A percentile compares a stretch with the other conserved stretches of the same genome.
Evolutionary conservation across 2,329 filamentous ascomycete genomes (phyloP).

Genomic region (Alternaria novae-zelandiae): DNA sequence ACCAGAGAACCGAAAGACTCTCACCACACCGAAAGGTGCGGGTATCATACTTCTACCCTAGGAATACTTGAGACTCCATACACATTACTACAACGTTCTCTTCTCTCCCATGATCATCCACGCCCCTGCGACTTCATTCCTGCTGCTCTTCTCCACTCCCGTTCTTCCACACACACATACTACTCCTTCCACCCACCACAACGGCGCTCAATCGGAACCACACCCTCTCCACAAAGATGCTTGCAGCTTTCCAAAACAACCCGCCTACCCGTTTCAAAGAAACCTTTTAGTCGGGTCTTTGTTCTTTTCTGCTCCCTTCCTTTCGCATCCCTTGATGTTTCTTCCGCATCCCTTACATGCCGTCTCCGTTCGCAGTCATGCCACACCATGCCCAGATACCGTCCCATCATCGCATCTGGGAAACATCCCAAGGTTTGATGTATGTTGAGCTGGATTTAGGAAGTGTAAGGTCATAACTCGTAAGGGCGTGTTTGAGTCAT

Average conservation of each 20-base stretch:
- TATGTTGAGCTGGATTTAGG: not conserved
- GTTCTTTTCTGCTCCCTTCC: not conserved
- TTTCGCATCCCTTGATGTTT: not conserved
- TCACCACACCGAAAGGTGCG: not conserved
- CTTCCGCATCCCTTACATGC: not conserved
- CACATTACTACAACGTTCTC: not conserved
- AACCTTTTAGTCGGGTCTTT: not conserved
- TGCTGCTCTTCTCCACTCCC: not conserved
- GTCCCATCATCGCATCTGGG: too few relatives aligned
- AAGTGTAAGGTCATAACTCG: not conserved
- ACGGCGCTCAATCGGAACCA: not conserved
- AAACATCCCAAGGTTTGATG: not conserved
- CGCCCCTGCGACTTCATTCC: not conserved
- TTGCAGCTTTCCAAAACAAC: not conserved
- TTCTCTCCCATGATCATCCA: not conserved
- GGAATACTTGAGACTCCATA: accelerated
- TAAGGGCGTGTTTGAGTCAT: not conserved
- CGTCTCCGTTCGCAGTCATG: not conserved
- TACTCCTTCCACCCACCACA: not conserved
- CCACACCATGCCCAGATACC: not conserved
- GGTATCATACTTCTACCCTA: not conserved
- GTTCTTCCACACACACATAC: not conserved
- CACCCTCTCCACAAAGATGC: not conserved
- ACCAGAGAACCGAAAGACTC: not conserved
- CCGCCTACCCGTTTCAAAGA: not conserved